phyloP scores from a whole-genome alignment of 23 red algal genomes.

The Gracilaria domingensis region DNA sequence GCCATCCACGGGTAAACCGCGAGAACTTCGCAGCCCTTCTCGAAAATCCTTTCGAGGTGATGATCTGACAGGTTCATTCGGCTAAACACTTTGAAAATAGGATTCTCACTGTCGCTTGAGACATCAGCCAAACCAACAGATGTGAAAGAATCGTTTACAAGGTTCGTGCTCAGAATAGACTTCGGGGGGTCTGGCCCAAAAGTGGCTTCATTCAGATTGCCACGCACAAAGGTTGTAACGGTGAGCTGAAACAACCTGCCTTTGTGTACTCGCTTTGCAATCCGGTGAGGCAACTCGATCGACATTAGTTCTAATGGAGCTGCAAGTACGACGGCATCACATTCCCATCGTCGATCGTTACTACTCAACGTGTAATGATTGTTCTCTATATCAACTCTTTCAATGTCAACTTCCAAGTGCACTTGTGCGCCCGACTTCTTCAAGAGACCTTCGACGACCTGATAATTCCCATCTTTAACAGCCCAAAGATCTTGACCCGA shows the following conservation, averaged over 20 bases:
- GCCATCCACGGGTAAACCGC: constrained; percentile 59
- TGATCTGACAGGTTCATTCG: neutral
- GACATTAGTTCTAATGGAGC: constrained; percentile 61
- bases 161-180: constrained; percentile 45
- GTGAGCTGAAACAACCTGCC: constrained; percentile 55
- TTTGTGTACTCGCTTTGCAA: constrained; percentile 1
- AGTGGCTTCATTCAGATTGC: constrained; percentile 40
- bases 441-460: constrained; percentile 52
- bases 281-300: constrained; percentile 14
- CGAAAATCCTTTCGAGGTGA: constrained; percentile 37
- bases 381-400: constrained; percentile 4
- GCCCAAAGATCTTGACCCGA: constrained; percentile 73
- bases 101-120: neutral
- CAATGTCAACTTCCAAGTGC: constrained; percentile 12
- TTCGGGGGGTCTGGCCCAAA: constrained; percentile 61
- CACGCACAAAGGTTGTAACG: constrained; percentile 76
- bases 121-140: constrained; percentile 24
- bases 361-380: neutral
- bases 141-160: constrained; percentile 53
- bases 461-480: constrained; percentile 63
- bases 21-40: constrained; percentile 14
- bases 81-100: constrained; percentile 73
- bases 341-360: neutral
- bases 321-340: constrained; percentile 75
- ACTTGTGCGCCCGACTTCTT: constrained; percentile 30